Conservation (phyloP, 108 stramenopile genomes). For the Schizochytrium sp. region DNA sequence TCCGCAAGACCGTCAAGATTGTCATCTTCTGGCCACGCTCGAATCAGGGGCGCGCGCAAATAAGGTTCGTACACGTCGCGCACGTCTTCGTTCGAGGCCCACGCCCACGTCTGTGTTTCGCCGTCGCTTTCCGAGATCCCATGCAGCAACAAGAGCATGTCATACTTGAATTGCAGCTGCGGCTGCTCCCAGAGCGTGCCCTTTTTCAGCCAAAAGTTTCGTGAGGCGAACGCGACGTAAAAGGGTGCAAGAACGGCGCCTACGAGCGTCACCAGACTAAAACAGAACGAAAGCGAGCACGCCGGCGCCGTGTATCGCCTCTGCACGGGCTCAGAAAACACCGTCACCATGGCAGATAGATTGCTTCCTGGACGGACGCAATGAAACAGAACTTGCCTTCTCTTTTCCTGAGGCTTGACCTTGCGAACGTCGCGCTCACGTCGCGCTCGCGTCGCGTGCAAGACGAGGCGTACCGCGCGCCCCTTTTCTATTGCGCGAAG, state of each 20-base stretch:
- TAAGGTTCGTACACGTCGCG: not conserved
- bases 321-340: not conserved
- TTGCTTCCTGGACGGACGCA: no score
- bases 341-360: not conserved
- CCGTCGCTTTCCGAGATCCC: not conserved
- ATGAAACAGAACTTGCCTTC: no score
- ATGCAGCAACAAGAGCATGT: not conserved
- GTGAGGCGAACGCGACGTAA: not conserved
- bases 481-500: no score
- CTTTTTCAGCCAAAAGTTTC: not conserved
- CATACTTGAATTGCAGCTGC: not conserved
- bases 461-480: no score
- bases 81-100: not conserved
- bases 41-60: not conserved
- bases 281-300: not conserved
- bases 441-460: no score
- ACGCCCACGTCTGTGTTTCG: not conserved
- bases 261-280: not conserved
- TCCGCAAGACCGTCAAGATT: not conserved
- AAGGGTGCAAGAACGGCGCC: not conserved
- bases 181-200: not conserved
- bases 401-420: no score
- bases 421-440: no score
- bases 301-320: not conserved
- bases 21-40: not conserved